A percentile compares a stretch with the other conserved stretches of the same genome.
phyloP scores from a whole-genome alignment of 2,329 filamentous ascomycete genomes.

The Colletotrichum acutatum region DNA sequence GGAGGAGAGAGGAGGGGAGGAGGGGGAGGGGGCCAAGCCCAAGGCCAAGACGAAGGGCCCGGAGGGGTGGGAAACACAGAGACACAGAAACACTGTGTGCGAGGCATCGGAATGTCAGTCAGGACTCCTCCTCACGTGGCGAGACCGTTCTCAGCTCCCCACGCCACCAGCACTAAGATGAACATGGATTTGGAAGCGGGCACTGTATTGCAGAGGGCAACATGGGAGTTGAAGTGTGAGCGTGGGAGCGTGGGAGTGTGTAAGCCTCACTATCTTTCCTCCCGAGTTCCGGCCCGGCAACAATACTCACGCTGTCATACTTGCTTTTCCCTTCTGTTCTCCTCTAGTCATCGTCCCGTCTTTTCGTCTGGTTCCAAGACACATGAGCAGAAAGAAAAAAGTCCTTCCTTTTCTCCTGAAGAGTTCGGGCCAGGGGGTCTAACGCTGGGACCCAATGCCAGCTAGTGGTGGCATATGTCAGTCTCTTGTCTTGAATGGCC shows the following conservation, averaged over 20 bases:
- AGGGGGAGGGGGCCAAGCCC: not conserved
- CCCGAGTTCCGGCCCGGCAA: not conserved
- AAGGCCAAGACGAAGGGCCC: not conserved
- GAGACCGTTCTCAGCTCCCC: conserved; percentile 17
- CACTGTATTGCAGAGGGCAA: not conserved
- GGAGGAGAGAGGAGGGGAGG: too few relatives aligned
- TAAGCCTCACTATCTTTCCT: not conserved
- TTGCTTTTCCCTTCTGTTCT: not conserved
- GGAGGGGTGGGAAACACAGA: not conserved
- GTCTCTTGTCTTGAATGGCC: conserved; percentile 16
- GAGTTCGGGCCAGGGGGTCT: conserved; percentile 1
- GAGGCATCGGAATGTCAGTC: not conserved
- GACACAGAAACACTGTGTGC: not conserved
- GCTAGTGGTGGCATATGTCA: conserved; percentile 28
- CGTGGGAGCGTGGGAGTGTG: not conserved
- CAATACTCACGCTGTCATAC: conserved; percentile 1
- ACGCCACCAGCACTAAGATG: conserved; percentile 7
- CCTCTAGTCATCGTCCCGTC: not conserved
- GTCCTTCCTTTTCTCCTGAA: conserved; percentile 9
- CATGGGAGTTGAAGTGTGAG: not conserved
- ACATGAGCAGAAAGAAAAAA: not conserved
- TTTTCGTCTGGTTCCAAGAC: not conserved
- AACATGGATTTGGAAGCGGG: conserved; percentile 4
- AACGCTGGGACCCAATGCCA: conserved; percentile 9
- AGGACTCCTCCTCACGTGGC: conserved; percentile 20